A percentile compares a stretch with the other conserved stretches of the same genome.
Evolutionary conservation across 352 stramenopile species (phyloP).

Genomic region (Phytophthora meadii): DNA sequence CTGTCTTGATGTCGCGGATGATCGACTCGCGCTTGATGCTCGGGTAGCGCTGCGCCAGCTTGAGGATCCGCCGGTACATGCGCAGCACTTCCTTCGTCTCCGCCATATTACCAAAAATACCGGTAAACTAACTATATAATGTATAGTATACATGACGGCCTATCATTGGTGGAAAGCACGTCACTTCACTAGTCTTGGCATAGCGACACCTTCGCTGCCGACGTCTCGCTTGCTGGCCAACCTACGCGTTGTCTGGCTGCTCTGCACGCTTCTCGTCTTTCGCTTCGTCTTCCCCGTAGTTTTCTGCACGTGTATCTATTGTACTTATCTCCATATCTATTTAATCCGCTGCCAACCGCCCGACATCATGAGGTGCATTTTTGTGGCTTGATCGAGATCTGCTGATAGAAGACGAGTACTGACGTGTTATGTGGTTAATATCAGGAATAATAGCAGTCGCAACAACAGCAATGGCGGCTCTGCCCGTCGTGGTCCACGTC

Average conservation of each 20-base stretch:
- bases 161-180: slow-evolving; percentile 33
- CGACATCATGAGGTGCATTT: slow-evolving; percentile 55
- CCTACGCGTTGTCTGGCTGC: slow-evolving; percentile 9
- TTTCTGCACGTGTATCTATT: slow-evolving; percentile 31
- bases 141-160: not conserved
- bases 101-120: slow-evolving; percentile 29
- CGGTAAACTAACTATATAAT: not conserved
- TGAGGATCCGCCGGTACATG: slow-evolving; percentile 85
- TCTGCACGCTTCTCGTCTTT: not conserved
- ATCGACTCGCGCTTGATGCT: slow-evolving; percentile 88
- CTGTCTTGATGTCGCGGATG: slow-evolving; percentile 82
- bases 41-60: slow-evolving; percentile 84
- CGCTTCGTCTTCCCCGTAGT: slow-evolving; percentile 12
- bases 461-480: slow-evolving; percentile 37
- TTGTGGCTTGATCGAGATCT: not conserved
- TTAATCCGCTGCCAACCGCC: slow-evolving; percentile 26
- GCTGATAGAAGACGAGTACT: not conserved
- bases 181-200: slow-evolving; percentile 30
- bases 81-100: slow-evolving; percentile 66
- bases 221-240: slow-evolving; percentile 14
- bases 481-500: slow-evolving; percentile 38
- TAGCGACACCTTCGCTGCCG: slow-evolving; percentile 27
- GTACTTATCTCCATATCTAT: slow-evolving; percentile 43
- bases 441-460: slow-evolving; percentile 37
- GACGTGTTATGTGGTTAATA: slow-evolving; percentile 6